These are phyloP conservation scores for Acacia pycnantha DNA, from an alignment of 331 rosid genomes.

Conservation along the genomic window DNA sequence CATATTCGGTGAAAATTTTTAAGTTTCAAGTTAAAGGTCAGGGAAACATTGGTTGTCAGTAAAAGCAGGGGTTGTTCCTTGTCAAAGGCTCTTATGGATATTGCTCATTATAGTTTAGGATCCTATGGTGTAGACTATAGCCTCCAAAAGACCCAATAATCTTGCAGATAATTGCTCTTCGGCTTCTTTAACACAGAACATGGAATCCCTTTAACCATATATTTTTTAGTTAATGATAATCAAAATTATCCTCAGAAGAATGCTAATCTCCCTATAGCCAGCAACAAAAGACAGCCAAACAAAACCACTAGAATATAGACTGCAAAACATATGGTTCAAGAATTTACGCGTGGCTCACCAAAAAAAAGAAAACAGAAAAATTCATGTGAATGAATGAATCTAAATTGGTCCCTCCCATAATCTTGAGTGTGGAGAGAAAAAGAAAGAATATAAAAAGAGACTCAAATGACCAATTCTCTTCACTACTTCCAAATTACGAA, in stretches of 20 bases:
- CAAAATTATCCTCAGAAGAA: slow-evolving; percentile 34
- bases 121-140: slow-evolving; percentile 11
- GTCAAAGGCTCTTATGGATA: slow-evolving; percentile 1
- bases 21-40: slow-evolving; percentile 14
- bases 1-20: slow-evolving; percentile 9
- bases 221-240: slow-evolving; percentile 19
- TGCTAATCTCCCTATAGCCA: slow-evolving; percentile 2
- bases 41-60: slow-evolving; percentile 19
- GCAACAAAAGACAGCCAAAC: not conserved
- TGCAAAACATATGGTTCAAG: slow-evolving; percentile 2
- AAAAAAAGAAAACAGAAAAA: not conserved
- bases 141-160: slow-evolving; percentile 26
- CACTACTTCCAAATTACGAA: not conserved
- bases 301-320: not conserved
- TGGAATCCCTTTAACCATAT: slow-evolving; percentile 38
- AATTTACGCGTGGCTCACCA: slow-evolving; percentile 29
- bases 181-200: slow-evolving; percentile 23
- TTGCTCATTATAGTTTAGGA: slow-evolving; percentile 13
- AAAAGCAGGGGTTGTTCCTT: slow-evolving; percentile 30
- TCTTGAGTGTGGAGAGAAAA: not conserved
- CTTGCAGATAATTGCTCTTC: slow-evolving; percentile 24
- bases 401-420: slow-evolving; percentile 23
- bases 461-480: not conserved
- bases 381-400: slow-evolving; percentile 31
- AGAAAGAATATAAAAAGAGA: not conserved